Conservation (phyloP, 306 rosid species). For the Oxytropis ochrocephala region DNA sequence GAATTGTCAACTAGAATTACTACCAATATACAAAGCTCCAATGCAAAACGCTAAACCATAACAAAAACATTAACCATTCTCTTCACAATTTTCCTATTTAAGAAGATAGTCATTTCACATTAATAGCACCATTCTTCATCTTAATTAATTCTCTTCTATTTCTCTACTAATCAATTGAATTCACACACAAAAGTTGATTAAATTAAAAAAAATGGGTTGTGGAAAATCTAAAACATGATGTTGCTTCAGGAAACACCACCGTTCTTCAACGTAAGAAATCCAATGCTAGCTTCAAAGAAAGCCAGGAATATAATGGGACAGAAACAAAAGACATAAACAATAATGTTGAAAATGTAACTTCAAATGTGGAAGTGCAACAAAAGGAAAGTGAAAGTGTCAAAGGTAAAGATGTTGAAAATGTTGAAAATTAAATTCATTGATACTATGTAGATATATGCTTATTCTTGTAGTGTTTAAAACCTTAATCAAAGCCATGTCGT, state of each 20-base stretch:
- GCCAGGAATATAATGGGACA: constrained; percentile 6
- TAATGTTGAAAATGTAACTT: neutral
- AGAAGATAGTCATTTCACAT: neutral
- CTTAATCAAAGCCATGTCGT: too few relatives aligned
- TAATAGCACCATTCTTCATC: neutral
- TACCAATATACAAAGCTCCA: neutral
- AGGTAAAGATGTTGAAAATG: too few relatives aligned
- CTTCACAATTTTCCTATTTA: neutral
- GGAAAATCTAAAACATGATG: constrained; percentile 73
- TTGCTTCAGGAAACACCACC: constrained; percentile 48
- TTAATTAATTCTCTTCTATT: neutral
- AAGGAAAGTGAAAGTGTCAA: constrained; percentile 10
- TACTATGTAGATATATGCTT: too few relatives aligned
- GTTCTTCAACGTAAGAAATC: constrained; percentile 45
- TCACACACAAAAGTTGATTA: constrained; percentile 3
- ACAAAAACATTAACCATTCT: constrained; percentile 3
- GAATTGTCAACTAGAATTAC: neutral
- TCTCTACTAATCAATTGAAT: too few relatives aligned
- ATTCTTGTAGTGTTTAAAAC: too few relatives aligned
- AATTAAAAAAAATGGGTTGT: constrained; percentile 52
- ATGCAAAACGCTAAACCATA: constrained; percentile 22
- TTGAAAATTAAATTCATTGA: too few relatives aligned
- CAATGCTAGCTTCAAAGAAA: neutral
- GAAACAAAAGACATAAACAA: neutral
- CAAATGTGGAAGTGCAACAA: neutral